Evolutionary conservation across 2,329 filamentous ascomycete genomes (phyloP).

Genomic region (Aureobasidium sp.): DNA sequence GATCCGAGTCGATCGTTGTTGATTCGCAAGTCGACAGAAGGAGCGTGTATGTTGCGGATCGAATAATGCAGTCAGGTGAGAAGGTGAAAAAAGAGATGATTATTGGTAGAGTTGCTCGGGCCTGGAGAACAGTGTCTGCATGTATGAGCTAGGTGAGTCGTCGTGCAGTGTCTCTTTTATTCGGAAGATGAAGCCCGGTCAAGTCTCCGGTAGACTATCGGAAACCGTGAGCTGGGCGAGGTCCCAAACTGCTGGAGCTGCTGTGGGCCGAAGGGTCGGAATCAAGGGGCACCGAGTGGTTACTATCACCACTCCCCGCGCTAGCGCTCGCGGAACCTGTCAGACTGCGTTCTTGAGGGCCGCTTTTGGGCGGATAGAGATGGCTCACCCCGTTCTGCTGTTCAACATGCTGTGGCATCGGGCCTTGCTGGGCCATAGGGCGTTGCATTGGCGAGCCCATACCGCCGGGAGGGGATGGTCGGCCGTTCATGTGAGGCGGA

Average conservation of each 20-base stretch:
- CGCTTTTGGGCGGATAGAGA: conserved; percentile 78
- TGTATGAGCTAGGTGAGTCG: background rate
- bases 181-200: background rate
- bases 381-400: conserved; percentile 99
- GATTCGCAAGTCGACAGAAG: background rate
- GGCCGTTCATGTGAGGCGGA: conserved; percentile 44
- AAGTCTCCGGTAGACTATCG: background rate
- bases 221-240: conserved; percentile 33
- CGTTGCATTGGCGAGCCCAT: conserved; percentile 75
- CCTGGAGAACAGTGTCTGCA: background rate
- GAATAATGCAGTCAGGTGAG: background rate
- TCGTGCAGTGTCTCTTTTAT: background rate
- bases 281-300: conserved; percentile 62
- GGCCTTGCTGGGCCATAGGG: conserved; percentile 79
- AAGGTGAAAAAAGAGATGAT: background rate
- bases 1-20: background rate
- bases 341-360: conserved; percentile 89
- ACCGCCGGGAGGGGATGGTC: conserved; percentile 63
- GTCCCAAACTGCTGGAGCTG: conserved; percentile 80
- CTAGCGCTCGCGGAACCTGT: conserved; percentile 99
- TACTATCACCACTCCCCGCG: conserved; percentile 90
- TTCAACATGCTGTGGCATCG: conserved; percentile 89
- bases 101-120: background rate
- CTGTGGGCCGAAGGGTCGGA: conserved; percentile 86
- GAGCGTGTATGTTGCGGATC: background rate